Percentiles rank a stretch among this genome's conserved stretches.
Conservation (phyloP, 371 early-diverging fungal genomes). For the Rhizopus microsporus region DNA sequence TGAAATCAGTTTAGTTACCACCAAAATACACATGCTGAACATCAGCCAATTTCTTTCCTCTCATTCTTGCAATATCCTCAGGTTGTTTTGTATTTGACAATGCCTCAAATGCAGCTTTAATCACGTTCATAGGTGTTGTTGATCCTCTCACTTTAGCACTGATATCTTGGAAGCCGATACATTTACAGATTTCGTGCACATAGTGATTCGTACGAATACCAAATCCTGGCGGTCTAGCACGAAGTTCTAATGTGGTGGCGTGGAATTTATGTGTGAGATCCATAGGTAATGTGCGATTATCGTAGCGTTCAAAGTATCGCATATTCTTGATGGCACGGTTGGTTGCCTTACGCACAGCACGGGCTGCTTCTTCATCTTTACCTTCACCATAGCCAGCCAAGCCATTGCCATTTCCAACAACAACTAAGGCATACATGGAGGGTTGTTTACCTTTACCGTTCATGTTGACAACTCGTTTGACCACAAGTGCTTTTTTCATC, state of each 20-base stretch:
- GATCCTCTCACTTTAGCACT: constrained; percentile 92
- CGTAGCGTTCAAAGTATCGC: constrained; percentile 85
- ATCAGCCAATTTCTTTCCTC: constrained; percentile 91
- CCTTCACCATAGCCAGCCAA: constrained; percentile 96
- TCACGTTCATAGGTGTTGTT: constrained; percentile 95
- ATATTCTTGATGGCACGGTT: constrained; percentile 86
- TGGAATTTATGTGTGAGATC: constrained; percentile 91
- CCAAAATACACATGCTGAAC: constrained; percentile 84
- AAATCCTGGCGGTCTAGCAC: constrained; percentile 92
- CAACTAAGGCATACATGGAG: constrained; percentile 87
- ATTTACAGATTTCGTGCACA: constrained; percentile 95
- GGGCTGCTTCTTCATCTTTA: constrained; percentile 76
- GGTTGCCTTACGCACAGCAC: constrained; percentile 91
- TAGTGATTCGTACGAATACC: constrained; percentile 91
- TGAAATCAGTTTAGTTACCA: constrained; percentile 31
- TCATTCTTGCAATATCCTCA: constrained; percentile 82
- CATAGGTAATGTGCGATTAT: constrained; percentile 91
- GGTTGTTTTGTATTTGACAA: constrained; percentile 83
- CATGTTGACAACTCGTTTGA: constrained; percentile 84
- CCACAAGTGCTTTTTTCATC: constrained; percentile 71
- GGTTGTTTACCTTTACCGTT: constrained; percentile 86
- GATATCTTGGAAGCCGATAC: constrained; percentile 92
- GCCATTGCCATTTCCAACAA: constrained; percentile 94
- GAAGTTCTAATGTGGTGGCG: constrained; percentile 79
- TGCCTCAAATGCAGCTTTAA: constrained; percentile 96